Base-by-base conservation (phyloP, 352 stramenopile genomes). In the Phytophthora melonis region DNA sequence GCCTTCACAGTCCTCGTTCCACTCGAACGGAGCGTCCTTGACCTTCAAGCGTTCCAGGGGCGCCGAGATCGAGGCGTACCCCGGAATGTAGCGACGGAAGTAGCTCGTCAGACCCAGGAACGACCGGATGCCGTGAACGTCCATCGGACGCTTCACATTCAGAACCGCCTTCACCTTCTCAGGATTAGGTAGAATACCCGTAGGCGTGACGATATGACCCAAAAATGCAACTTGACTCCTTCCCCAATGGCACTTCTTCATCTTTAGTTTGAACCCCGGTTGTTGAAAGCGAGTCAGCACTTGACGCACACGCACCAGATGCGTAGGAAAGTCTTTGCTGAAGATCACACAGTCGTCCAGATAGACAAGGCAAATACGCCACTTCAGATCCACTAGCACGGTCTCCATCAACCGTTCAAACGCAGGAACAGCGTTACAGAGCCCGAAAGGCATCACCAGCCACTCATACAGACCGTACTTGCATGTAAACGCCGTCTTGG, bases 231-330 rank as follows among this genome's bases (percentile, higher is more conserved):
- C 59, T 25, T 58, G 59, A 13, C 30, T 59, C 11, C 47, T 18
- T 14, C 47, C 47, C 59, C 41, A 64, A 45, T 66, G 59, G 25
- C 59, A 58, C 58, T 58, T 66, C 30, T 66, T 66, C 27, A 66
- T 66, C 18, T 66, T 52, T 5, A 66, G 6, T 3, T 66, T 66
- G 19, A 58, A 59, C 0, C 45, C 49, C 2, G 45, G 47, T 1
- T 36, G 7, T n/a, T 30, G 18, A 6, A 66, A 66, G 25, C n/a
- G 59, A 25, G 23, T 39, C n/a, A 66, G 18, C 0, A 66, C 27
- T 25, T 58, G 47, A 16, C 19, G 45, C 2, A 66, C 9, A 0
- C 59, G 47, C 5, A 58, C n/a, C 32, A 66, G 7, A 8, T 66
- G 59, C 2, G 59, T 64, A 1, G 59, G 47, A 25, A 58, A 52